A percentile compares a stretch with the other conserved stretches of the same genome.
These are phyloP conservation scores for Mortierella claussenii DNA, from an alignment of 192 early-diverging fungal genomes.

Conservation along the genomic window DNA sequence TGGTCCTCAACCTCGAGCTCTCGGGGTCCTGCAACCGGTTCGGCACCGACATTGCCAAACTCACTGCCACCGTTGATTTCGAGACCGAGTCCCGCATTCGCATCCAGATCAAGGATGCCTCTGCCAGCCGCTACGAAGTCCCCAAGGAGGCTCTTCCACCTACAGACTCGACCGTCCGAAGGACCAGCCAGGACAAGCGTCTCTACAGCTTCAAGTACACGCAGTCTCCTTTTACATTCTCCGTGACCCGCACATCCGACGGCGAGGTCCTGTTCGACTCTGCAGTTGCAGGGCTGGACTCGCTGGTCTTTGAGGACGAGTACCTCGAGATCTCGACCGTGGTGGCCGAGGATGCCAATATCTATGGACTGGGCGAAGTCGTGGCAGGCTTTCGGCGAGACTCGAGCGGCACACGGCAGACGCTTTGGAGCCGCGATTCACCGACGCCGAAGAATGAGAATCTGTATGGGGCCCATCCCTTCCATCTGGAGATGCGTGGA, in stretches of 20 bases:
- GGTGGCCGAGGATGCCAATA: slow-evolving; percentile 65
- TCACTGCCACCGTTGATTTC: slow-evolving; percentile 59
- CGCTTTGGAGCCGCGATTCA: slow-evolving; percentile 53
- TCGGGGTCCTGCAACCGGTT: slow-evolving; percentile 34
- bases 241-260: slow-evolving; percentile 49
- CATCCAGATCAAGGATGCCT: slow-evolving; percentile 55
- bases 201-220: slow-evolving; percentile 54
- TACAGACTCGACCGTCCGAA: slow-evolving; percentile 30
- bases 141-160: slow-evolving; percentile 42
- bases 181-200: background rate
- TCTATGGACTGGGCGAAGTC: slow-evolving; percentile 76
- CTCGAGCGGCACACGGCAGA: slow-evolving; percentile 45
- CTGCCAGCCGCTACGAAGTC: slow-evolving; percentile 58
- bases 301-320: slow-evolving; percentile 72
- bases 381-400: slow-evolving; percentile 64
- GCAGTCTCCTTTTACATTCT: slow-evolving; percentile 57
- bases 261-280: slow-evolving; percentile 57
- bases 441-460: slow-evolving; percentile 60
- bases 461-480: slow-evolving; percentile 71
- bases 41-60: slow-evolving; percentile 56
- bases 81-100: slow-evolving; percentile 65
- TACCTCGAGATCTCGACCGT: slow-evolving; percentile 72
- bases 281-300: slow-evolving; percentile 37
- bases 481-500: slow-evolving; percentile 69
- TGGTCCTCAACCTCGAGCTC: slow-evolving; percentile 5